Base-by-base conservation (phyloP, 345 rosid genomes). In the Hevea brasiliensis region DNA sequence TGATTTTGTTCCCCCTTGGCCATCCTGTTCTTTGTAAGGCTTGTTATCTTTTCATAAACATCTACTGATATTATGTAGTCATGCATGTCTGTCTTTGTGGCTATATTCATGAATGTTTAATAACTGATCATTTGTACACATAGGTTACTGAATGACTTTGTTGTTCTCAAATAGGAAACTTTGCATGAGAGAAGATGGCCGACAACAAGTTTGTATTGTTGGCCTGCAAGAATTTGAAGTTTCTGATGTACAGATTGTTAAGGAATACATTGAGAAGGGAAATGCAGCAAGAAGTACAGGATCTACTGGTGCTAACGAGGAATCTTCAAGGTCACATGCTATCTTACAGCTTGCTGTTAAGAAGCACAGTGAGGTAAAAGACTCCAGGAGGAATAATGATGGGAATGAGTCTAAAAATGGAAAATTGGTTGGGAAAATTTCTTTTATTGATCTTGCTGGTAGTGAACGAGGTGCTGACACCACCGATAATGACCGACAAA, bases 391-490 rank as follows among this genome's bases (percentile, higher is more conserved):
- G 77, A 91, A 77, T 79, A 91, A 77, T 75, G 96, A 95, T 71
- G 88, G 72, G 64, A 91, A 89, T 80, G 99, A 92, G 67, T 75
- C 90, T 61, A 85, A 77, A 76, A 81, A 67, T 27, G 98, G 90
- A 77, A 95, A 89, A 82, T 84, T 92, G 70, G 92, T 95, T 35
- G 99, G 99, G 61, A 92, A 95, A 85, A 91, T 95, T 69, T 95
- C 99, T 65, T 95, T 95, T 81, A 95, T 95, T 75, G 99, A 95
- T 84, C 98, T 95, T 84, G 99, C 96, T 79, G 99, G 99, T 56
- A 95, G 99, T 71, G 99, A 95, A 85, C 87, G 98, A 80, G 99
- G 98, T 78, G 99, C 99, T 47, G 98, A 92, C 76, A 95, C 99
- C 83, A 95, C 96, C 45, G 99, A 95, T 72, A 95, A 89, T 84